Evolutionary conservation across 2,329 filamentous ascomycete species (phyloP), one percentile per base, ranked within the genome.

Genomic region (Leptographium radiaticola): DNA sequence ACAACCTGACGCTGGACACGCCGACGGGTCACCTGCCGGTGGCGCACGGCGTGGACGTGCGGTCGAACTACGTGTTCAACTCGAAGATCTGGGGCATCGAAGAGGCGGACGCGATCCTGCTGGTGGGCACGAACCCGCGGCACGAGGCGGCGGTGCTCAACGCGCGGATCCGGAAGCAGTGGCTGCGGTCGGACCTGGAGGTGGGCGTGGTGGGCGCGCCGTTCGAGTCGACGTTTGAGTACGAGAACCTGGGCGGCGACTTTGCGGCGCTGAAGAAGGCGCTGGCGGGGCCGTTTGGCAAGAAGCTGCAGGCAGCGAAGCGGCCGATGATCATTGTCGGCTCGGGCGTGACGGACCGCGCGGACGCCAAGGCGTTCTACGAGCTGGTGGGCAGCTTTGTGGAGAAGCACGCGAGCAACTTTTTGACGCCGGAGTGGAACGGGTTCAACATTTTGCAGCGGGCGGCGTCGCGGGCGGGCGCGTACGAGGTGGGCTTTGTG

Each of bases 391-490:
- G 91, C 61, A 70, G 77, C 58, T 98, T 97, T 65, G 86, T 95
- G 42, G 90, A 96, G 66, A 96, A 95, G 81, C 85, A 96, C 70
- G 83, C 89, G 59, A 75, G 80, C 62, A 95, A 84, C 74, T 96
- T 98, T 76, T 74, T 80, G 65, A 95, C 87, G 7, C 74, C 82
- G 18, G 89, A 95, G 69, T 97, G 94, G 89, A 93, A 95, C 68
- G 93, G 91, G 57, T 98, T 91, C 79, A 98, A 96, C 68, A 83
- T 98, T 57, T 83, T 98, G 52, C 93, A 98, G 72, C 84, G 91
- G 60, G 86, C 89, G 58, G 93, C 93, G 56, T 96, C 93, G 58
- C 85, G 91, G 62, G 86, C 86, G 40, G 93, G 89, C 67, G 93
- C 93, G 57, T 98, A 89, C 67, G 93, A 98, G 72, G 83, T 98